These are phyloP conservation scores for Cyclotella cryptica DNA, from an alignment of 108 stramenopile species.

Conservation along the genomic window DNA sequence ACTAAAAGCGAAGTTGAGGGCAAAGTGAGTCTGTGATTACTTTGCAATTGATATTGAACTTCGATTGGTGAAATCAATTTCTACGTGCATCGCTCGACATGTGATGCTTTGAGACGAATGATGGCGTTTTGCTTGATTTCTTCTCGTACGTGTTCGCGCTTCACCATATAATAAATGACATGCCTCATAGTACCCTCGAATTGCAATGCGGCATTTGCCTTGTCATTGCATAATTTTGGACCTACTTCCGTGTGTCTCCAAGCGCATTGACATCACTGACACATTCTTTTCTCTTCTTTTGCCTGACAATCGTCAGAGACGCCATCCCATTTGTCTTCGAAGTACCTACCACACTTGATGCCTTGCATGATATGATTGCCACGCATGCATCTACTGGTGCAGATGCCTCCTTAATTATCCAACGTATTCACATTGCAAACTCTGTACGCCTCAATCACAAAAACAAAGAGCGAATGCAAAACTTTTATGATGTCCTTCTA, in stretches of 20 bases:
- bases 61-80: conserved; percentile 47
- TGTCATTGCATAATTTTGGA: conserved; percentile 24
- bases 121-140: conserved; percentile 59
- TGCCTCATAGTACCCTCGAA: conserved; percentile 85
- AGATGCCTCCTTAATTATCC: conserved; percentile 83
- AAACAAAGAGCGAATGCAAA: conserved; percentile 93
- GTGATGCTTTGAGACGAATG: conserved; percentile 48
- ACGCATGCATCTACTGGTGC: conserved; percentile 78
- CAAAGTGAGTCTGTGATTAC: conserved; percentile 68
- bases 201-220: not conserved
- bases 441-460: conserved; percentile 85
- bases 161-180: conserved; percentile 43
- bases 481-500: conserved; percentile 93
- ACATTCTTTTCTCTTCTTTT: conserved; percentile 4
- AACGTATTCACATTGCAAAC: conserved; percentile 84
- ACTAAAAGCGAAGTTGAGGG: conserved; percentile 72
- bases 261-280: conserved; percentile 70
- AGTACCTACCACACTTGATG: conserved; percentile 90
- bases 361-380: conserved; percentile 86
- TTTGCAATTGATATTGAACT: not conserved
- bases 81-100: conserved; percentile 32
- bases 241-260: conserved; percentile 83
- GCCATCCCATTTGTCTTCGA: conserved; percentile 94
- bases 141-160: conserved; percentile 49
- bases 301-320: conserved; percentile 32